These are phyloP conservation scores for Deinandra increscens DNA, from an alignment of 129 eudicot genomes.

Conservation along the genomic window DNA sequence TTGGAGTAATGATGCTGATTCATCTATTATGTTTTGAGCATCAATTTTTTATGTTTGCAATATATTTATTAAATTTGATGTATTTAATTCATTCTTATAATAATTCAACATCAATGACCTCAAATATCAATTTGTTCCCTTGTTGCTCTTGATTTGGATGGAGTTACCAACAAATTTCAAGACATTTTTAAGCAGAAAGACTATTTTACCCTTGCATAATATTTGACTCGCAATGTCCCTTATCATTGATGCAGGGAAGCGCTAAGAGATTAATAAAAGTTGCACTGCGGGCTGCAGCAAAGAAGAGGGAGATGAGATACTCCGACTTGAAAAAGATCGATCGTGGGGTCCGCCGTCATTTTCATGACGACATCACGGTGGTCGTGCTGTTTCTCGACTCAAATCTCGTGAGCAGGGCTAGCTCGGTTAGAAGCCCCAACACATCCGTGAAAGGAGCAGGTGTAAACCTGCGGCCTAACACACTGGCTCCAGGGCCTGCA, in stretches of 20 bases:
- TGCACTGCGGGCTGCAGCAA: slow-evolving; percentile 81
- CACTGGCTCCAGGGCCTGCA: slow-evolving; percentile 61
- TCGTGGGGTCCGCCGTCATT: slow-evolving; percentile 92
- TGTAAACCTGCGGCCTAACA: slow-evolving; percentile 44
- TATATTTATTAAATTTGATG: neutral
- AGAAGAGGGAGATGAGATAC: slow-evolving; percentile 94
- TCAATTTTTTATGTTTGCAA: neutral
- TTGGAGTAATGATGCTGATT: too few relatives aligned
- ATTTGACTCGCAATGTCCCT: neutral
- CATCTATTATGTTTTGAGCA: neutral
- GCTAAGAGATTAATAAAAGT: slow-evolving; percentile 77
- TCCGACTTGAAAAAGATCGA: slow-evolving; percentile 84
- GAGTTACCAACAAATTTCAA: neutral
- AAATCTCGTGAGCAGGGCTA: slow-evolving; percentile 65
- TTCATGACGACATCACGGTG: slow-evolving; percentile 89
- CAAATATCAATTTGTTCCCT: neutral
- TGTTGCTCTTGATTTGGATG: slow-evolving; percentile 16
- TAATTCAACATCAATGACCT: slow-evolving; percentile 3
- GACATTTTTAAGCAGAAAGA: neutral
- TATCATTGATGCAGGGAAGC: slow-evolving; percentile 61
- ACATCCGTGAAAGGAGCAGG: slow-evolving; percentile 81
- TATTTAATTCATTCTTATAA: neutral
- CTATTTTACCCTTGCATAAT: neutral
- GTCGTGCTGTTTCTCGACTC: slow-evolving; percentile 75
- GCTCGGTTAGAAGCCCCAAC: slow-evolving; percentile 52